Evolutionary conservation across 306 rosid species (phyloP).

Genomic region (Sindora glabra): DNA sequence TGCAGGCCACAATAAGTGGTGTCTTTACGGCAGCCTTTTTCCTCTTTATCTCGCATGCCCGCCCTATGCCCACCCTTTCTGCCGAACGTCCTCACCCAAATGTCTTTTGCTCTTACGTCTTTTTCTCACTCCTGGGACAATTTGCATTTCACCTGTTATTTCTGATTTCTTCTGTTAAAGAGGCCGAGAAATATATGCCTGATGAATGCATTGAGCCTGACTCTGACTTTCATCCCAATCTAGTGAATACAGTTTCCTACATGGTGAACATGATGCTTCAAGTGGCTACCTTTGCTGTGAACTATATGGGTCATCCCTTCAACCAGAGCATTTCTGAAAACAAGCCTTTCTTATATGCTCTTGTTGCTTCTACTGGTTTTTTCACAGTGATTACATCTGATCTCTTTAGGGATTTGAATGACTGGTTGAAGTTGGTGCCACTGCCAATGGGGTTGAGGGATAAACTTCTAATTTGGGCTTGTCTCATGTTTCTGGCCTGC

Average conservation of each 20-base stretch:
- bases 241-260: slow-evolving; percentile 96
- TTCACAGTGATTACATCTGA: slow-evolving; percentile 86
- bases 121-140: slow-evolving; percentile 91
- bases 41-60: slow-evolving; percentile 96
- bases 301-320: slow-evolving; percentile 99
- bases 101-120: slow-evolving; percentile 70
- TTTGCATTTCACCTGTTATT: slow-evolving; percentile 70
- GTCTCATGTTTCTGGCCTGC: slow-evolving; percentile 70
- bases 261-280: slow-evolving; percentile 99
- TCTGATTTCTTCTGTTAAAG: slow-evolving; percentile 73
- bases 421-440: slow-evolving; percentile 85
- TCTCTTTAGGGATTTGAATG: slow-evolving; percentile 72
- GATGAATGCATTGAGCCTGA: slow-evolving; percentile 96
- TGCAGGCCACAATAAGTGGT: slow-evolving; percentile 97
- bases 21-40: slow-evolving; percentile 96
- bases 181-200: slow-evolving; percentile 94
- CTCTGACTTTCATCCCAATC: slow-evolving; percentile 83
- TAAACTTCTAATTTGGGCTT: slow-evolving; percentile 81
- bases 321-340: slow-evolving; percentile 93
- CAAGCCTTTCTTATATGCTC: slow-evolving; percentile 78
- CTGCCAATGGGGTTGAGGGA: slow-evolving; percentile 78
- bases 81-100: slow-evolving; percentile 91
- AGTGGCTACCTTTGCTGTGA: slow-evolving; percentile 99
- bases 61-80: slow-evolving; percentile 85
- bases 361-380: slow-evolving; percentile 60